Base-by-base conservation (phyloP, 768 basidiomycete species). In the Steccherinum ochraceum region DNA sequence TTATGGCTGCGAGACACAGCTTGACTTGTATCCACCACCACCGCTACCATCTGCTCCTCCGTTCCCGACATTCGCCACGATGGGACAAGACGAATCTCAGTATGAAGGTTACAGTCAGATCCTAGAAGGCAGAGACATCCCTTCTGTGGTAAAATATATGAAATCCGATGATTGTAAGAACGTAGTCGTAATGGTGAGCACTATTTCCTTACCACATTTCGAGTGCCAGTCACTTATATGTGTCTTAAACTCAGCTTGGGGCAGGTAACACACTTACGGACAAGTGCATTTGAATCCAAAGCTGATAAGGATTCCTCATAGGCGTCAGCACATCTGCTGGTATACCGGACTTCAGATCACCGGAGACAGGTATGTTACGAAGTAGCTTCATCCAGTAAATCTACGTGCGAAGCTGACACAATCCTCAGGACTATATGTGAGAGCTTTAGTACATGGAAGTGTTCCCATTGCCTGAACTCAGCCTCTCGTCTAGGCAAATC, bases 401-500 rank as follows among this genome's bases (percentile, higher is more conserved):
- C n/a, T 30, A 16, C 4, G 13, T 13, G 21, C 21, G 35, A 52
- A 41, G 12, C 2, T 16, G 20, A 35, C n/a, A 4, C n/a, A n/a
- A n/a, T 20, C 3, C 26, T 3, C 20, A 60, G 59, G 61, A 2
- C 58, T 63, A 5, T 63, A 63, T 40, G 62, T 63, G 35, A 35
- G 55, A 40, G 25, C 13, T 50, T 35, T 12, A 12, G 12, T 48
- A 13, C 23, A 3, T n/a, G 19, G 19, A 2, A 49, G 21, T 21
- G 19, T 45, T 5, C 1, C 13, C 24, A 12, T 46, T 47, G 2
- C 39, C 25, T 40, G 24, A n/a, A n/a, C n/a, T n/a, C n/a, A n/a
- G n/a, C n/a, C n/a, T n/a, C n/a, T n/a, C n/a, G n/a, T n/a, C 43
- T 62, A 92, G 89, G 79, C 86, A 11, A 90, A 92, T 61, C 75